Evolutionary conservation across 139 green algal genomes (phyloP), one percentile per base, ranked within the genome.

Genomic region (Volvox africanus): DNA sequence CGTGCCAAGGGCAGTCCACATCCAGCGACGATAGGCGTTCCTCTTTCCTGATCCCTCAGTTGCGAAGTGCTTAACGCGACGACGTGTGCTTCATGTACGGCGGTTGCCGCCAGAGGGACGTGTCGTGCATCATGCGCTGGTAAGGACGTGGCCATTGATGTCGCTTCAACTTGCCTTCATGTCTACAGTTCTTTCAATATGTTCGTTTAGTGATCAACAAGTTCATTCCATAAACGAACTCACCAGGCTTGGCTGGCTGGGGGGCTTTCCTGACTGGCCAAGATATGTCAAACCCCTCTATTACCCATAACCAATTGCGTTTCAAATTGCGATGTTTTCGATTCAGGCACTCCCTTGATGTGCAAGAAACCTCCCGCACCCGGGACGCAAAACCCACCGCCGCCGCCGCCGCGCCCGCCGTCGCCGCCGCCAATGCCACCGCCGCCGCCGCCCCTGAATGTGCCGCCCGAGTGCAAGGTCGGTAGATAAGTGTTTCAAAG

Each of bases 61-160:
- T 89, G 86, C 26, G 86, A 90, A 61, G 86, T 90, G 75, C 37
- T n/a, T 16, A 55, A 85, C 86, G 55, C 75, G 32, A 21, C 21
- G 28, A 33, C 55, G 50, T 90, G 86, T 30, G 11, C 75, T 20
- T 61, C 22, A n/a, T 90, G 86, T 76, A 13, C 44, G n/a, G 35
- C 44, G 14, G 1, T 16, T 17, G 37, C 13, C n/a, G 0, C 19
- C n/a, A 62, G 28, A 19, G 14, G 20, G 0, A 36, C 26, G 12
- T 90, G 86, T 69, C 36, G 83, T 3, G 24, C 67, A 28, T 0
- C 2, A 18, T 90, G 86, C 44, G 33, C 50, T 20, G 84, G 84
- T 89, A 33, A 18, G 83, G 24, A 36, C 0, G 16, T 13, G 16
- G 26, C 73, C 3, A 5, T 13, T 73, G 26, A 16, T 22, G 28